Evolutionary conservation across 345 rosid species (phyloP).

Genomic region (Eucalyptus erythrocorys): DNA sequence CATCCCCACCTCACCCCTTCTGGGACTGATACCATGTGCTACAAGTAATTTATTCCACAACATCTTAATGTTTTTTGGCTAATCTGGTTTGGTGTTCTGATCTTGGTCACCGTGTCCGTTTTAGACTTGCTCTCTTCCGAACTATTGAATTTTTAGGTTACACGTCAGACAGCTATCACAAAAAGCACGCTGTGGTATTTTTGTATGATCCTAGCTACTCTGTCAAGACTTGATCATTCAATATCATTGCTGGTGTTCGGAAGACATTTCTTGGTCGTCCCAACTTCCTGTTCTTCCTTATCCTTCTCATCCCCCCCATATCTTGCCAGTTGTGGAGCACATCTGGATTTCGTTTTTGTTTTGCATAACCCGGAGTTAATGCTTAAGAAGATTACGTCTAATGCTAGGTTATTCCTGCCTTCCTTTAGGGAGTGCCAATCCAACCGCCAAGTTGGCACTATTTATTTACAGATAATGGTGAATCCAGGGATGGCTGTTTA

Average conservation of each 20-base stretch:
- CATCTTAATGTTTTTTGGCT: not conserved
- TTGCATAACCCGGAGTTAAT: not conserved
- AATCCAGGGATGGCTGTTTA: not conserved
- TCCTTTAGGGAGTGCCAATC: not conserved
- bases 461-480: not conserved
- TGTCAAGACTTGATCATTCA: not conserved
- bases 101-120: not conserved
- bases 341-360: not conserved
- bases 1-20: not conserved
- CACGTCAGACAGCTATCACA: not conserved
- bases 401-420: not conserved
- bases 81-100: not conserved
- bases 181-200: not conserved
- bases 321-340: not conserved
- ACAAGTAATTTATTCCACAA: not conserved
- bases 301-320: not conserved
- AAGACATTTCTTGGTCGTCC: not conserved
- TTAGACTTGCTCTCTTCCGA: not conserved
- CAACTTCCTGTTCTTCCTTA: not conserved
- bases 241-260: not conserved
- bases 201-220: not conserved
- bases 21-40: not conserved
- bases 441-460: not conserved
- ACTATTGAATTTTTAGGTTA: not conserved
- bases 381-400: not conserved